Evolutionary conservation across 1,139 yeast genomes (phyloP).

Genomic region (Spencermartinsiella ligniputridi): DNA sequence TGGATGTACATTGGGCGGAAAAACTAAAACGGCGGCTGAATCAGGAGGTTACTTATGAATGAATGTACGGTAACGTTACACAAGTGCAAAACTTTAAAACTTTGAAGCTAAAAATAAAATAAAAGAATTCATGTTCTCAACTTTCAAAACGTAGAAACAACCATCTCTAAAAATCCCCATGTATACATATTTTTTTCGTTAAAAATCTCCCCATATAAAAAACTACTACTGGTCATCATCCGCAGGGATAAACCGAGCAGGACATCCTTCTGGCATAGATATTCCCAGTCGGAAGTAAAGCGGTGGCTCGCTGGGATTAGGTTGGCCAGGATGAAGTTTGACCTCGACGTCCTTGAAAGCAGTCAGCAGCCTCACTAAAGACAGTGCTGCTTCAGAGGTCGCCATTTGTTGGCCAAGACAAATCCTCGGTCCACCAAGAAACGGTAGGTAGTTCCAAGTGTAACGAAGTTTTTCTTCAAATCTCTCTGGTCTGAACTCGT

Average conservation of each 20-base stretch:
- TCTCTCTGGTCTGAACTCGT: conserved; percentile 48
- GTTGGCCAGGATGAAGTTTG: conserved; percentile 1
- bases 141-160: too few species aligned
- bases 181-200: too few species aligned
- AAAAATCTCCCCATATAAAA: too few species aligned
- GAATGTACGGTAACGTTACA: too few species aligned
- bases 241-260: background rate
- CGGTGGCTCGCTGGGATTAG: background rate
- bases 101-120: too few species aligned
- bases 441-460: conserved; percentile 50
- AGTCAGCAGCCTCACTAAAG: conserved; percentile 41
- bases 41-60: too few species aligned
- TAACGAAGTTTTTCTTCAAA: conserved; percentile 35
- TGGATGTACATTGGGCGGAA: too few species aligned
- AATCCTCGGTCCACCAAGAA: conserved; percentile 58
- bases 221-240: background rate
- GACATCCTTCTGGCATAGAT: background rate
- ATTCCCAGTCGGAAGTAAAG: background rate
- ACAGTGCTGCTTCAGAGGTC: conserved; percentile 50
- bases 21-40: too few species aligned
- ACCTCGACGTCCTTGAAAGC: conserved; percentile 17
- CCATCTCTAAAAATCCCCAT: too few species aligned
- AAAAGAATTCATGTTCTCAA: too few species aligned
- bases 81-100: too few species aligned
- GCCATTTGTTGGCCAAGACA: conserved; percentile 60